Evolutionary conservation across 768 basidiomycete species (phyloP).

Genomic region (Pleurotus sapidus): DNA sequence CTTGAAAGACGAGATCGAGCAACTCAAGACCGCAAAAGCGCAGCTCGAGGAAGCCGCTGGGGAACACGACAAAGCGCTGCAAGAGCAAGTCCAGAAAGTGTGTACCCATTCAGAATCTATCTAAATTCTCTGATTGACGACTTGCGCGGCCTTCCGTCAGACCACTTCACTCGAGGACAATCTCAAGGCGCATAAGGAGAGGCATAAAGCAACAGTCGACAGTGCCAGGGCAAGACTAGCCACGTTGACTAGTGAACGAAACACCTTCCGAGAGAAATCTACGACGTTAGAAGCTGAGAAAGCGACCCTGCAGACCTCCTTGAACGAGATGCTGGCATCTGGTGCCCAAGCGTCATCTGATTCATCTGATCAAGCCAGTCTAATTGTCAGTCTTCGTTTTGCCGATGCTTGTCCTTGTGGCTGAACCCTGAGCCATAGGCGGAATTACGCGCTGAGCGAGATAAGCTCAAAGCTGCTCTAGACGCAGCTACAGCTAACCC

Average conservation of each 20-base stretch:
- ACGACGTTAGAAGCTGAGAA: slow-evolving; percentile 16
- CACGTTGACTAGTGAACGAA: slow-evolving; percentile 32
- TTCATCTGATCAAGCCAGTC: slow-evolving; percentile 27
- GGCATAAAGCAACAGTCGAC: slow-evolving; percentile 18
- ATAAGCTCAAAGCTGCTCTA: slow-evolving; percentile 54
- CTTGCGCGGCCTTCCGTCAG: slow-evolving; percentile 22
- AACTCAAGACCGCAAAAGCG: slow-evolving; percentile 39
- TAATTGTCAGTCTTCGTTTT: slow-evolving; percentile 29
- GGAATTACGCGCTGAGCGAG: slow-evolving; percentile 54
- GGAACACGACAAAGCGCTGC: slow-evolving; percentile 25
- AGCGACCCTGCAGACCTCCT: slow-evolving; percentile 12
- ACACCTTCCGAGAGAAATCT: slow-evolving; percentile 24
- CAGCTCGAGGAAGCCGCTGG: slow-evolving; percentile 28
- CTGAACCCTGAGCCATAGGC: slow-evolving; percentile 30
- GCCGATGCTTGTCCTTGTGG: too few relatives aligned
- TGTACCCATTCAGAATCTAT: too few relatives aligned
- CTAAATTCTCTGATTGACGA: neutral
- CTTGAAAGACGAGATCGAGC: slow-evolving; percentile 70
- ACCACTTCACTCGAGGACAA: slow-evolving; percentile 39
- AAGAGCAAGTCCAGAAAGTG: slow-evolving; percentile 25
- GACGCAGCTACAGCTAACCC: slow-evolving; percentile 11
- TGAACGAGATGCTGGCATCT: slow-evolving; percentile 18
- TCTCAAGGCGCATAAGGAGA: slow-evolving; percentile 31
- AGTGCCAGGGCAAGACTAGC: slow-evolving; percentile 27
- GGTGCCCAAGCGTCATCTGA: neutral